Percentiles rank a stretch among this genome's conserved stretches.
Evolutionary conservation across 75 land plant species (phyloP).

Genomic region (Pinus taeda): DNA sequence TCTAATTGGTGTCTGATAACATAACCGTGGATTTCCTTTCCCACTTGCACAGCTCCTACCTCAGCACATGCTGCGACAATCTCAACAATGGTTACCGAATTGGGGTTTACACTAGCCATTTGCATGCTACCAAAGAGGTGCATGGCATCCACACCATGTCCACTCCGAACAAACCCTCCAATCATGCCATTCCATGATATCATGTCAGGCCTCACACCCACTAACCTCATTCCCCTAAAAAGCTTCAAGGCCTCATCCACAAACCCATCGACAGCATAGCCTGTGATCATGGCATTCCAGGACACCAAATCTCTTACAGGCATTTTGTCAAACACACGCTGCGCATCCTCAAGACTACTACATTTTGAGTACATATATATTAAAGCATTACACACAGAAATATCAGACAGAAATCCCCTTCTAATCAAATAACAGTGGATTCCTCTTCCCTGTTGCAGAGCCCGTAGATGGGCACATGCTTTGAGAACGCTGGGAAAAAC

Average conservation of each 20-base stretch:
- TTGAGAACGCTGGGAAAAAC: conserved; percentile 6
- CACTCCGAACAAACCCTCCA: too few relatives aligned
- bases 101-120: too few relatives aligned
- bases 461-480: conserved; percentile 11
- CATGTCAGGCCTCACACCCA: not conserved
- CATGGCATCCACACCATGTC: too few relatives aligned
- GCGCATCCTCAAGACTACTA: conserved; percentile 11
- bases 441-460: conserved; percentile 5
- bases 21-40: too few relatives aligned
- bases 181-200: too few relatives aligned
- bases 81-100: not conserved
- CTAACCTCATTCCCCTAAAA: not conserved
- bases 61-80: not conserved
- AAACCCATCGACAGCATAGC: conserved; percentile 10
- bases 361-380: conserved; percentile 22
- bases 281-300: conserved; percentile 21
- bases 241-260: conserved; percentile 3
- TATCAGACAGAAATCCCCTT: not conserved
- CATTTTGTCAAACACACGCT: conserved; percentile 14
- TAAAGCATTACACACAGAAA: conserved; percentile 11
- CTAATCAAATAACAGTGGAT: conserved; percentile 10
- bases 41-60: too few relatives aligned
- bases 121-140: too few relatives aligned
- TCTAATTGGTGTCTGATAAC: too few relatives aligned
- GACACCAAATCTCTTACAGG: conserved; percentile 13